These are phyloP conservation scores for Clarireedia sp. DNA, from an alignment of 2,329 filamentous ascomycete genomes.

Conservation along the genomic window DNA sequence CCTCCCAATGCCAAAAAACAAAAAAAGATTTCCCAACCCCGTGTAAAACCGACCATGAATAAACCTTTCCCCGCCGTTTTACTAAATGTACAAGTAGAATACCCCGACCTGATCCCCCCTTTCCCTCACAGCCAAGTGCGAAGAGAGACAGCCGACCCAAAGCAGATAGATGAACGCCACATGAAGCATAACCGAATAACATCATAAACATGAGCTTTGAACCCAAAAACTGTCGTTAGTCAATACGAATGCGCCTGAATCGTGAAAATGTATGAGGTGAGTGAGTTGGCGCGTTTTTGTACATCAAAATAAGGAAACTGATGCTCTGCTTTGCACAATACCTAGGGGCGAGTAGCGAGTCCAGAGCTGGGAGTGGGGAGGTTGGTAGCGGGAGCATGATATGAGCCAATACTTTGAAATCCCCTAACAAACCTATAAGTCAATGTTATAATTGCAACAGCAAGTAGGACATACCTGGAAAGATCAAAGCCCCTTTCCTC, in stretches of 20 bases:
- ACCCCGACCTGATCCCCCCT: not conserved
- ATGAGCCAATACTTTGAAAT: slow-evolving; percentile 58
- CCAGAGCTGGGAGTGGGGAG: slow-evolving; percentile 8
- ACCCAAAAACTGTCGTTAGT: not conserved
- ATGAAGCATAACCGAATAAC: not conserved
- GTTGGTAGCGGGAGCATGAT: slow-evolving; percentile 36
- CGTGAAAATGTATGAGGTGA: not conserved
- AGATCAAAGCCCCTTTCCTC: slow-evolving; percentile 26
- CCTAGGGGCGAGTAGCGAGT: not conserved
- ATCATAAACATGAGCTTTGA: not conserved
- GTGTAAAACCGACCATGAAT: not conserved
- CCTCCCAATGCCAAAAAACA: not conserved
- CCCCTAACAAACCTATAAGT: slow-evolving; percentile 35
- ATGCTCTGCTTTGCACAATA: not conserved
- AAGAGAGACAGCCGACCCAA: not conserved
- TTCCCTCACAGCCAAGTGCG: not conserved
- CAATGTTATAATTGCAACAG: not conserved
- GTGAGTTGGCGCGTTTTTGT: not conserved
- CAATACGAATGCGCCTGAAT: not conserved
- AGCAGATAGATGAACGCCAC: not conserved
- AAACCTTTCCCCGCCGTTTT: not conserved
- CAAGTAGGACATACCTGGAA: slow-evolving; percentile 19
- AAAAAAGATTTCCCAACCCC: not conserved
- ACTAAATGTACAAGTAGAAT: not conserved
- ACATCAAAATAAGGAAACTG: not conserved